Conservation (phyloP, 2,329 filamentous ascomycete genomes). For the Intubia oerlemansii region DNA sequence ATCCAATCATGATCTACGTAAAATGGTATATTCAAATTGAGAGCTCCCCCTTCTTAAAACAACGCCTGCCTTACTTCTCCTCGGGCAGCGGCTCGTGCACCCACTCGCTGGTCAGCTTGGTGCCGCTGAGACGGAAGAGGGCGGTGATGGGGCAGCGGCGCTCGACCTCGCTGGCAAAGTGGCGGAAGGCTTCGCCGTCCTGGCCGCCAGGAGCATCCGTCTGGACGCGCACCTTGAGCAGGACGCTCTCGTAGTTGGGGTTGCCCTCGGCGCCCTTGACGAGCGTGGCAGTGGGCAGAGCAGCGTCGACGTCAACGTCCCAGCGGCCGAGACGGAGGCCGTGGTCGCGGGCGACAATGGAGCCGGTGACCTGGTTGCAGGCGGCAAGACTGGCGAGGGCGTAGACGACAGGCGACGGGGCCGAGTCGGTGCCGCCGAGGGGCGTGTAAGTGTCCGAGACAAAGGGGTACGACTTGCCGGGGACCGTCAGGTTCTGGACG, state of each 20-base stretch:
- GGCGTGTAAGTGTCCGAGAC: constrained; percentile 1
- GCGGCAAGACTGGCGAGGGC: constrained; percentile 2
- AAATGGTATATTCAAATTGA: no score
- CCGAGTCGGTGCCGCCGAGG: constrained; percentile 1
- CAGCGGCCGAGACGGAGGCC: no score
- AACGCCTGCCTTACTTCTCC: no score
- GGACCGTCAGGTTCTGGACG: constrained; percentile 1
- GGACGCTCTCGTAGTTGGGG: constrained; percentile 3
- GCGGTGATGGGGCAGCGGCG: constrained; percentile 3
- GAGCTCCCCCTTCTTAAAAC: no score
- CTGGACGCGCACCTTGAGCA: constrained; percentile 1
- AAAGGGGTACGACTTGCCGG: constrained; percentile 1
- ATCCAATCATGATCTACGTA: no score
- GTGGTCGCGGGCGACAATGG: no score
- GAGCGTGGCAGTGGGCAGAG: constrained; percentile 1
- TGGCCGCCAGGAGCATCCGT: constrained; percentile 1
- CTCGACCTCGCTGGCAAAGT: constrained; percentile 3
- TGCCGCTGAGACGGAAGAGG: constrained; percentile 2
- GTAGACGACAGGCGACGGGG: constrained; percentile 2
- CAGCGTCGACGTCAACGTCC: no score
- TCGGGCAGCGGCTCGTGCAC: constrained; percentile 2
- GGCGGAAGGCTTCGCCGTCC: constrained; percentile 1
- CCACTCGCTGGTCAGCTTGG: constrained; percentile 1
- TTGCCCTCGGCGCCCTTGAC: constrained; percentile 2
- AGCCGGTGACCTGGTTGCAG: constrained; percentile 4